phyloP scores from a whole-genome alignment of 345 rosid genomes.

The Syzygium aromaticum region DNA sequence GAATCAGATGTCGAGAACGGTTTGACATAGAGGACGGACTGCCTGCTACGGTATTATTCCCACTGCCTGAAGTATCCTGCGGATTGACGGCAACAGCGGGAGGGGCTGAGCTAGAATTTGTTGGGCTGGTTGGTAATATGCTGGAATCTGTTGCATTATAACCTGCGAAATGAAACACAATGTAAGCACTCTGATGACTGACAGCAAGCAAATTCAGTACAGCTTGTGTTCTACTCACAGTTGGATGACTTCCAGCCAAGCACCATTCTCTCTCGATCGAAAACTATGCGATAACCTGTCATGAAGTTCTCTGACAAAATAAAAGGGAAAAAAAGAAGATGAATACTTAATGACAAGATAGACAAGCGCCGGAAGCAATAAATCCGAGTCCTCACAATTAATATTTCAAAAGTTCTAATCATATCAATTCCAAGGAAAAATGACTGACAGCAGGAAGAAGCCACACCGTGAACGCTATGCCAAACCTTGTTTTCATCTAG shows the following conservation, averaged over 20 bases:
- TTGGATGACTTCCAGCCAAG: constrained; percentile 72
- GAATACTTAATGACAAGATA: neutral
- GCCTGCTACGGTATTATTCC: constrained; percentile 5
- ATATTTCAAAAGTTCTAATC: neutral
- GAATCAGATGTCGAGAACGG: constrained; percentile 4
- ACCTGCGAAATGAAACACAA: constrained; percentile 23
- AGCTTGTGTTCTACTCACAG: constrained; percentile 38
- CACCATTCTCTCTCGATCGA: constrained; percentile 57
- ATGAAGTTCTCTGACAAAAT: constrained; percentile 65
- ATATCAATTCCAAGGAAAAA: neutral
- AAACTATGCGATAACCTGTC: constrained; percentile 66
- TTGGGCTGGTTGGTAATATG: constrained; percentile 27
- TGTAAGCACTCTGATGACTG: neutral
- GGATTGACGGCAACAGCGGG: constrained; percentile 59
- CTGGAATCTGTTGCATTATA: constrained; percentile 17
- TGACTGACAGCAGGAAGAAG: neutral
- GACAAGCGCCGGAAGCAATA: neutral
- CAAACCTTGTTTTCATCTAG: neutral
- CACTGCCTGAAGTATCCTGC: constrained; percentile 39
- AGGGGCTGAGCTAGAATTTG: constrained; percentile 28
- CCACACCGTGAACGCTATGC: neutral
- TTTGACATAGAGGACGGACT: constrained; percentile 13
- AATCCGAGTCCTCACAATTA: neutral
- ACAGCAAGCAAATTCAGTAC: neutral
- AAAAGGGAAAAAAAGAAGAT: neutral